Conservation (phyloP, 768 basidiomycete species). For the Suillus bovinus region DNA sequence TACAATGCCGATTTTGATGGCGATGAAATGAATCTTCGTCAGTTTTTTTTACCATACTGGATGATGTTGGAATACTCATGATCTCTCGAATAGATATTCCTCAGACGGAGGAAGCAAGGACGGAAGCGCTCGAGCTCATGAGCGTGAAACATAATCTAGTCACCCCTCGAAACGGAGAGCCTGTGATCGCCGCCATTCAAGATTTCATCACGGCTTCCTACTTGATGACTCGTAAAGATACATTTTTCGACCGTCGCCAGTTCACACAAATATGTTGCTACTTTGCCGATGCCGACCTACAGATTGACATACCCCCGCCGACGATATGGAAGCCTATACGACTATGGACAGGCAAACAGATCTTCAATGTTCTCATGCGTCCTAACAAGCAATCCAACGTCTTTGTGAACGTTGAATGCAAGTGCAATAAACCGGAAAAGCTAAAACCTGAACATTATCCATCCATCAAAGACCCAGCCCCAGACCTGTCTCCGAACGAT, state of each 20-base stretch:
- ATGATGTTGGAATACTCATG: slow-evolving; percentile 1
- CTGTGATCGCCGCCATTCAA: slow-evolving; percentile 98
- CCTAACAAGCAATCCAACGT: slow-evolving; percentile 85
- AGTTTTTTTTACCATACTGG: slow-evolving; percentile 27
- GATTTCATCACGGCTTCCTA: slow-evolving; percentile 99
- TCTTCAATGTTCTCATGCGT: slow-evolving; percentile 97
- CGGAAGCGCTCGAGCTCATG: slow-evolving; percentile 97
- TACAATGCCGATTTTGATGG: slow-evolving; percentile 99
- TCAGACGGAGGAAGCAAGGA: slow-evolving; percentile 97
- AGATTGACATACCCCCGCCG: slow-evolving; percentile 95
- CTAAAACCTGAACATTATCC: slow-evolving; percentile 61
- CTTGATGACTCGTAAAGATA: slow-evolving; percentile 89
- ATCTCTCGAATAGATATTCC: slow-evolving; percentile 72
- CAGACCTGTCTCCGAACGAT: slow-evolving; percentile 94
- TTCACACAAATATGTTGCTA: slow-evolving; percentile 98
- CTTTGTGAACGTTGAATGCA: slow-evolving; percentile 92
- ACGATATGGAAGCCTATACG: slow-evolving; percentile 90
- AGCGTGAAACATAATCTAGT: slow-evolving; percentile 95
- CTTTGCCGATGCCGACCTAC: slow-evolving; percentile 84
- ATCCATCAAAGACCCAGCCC: slow-evolving; percentile 55
- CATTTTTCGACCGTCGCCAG: slow-evolving; percentile 89
- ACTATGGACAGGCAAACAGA: slow-evolving; percentile 97
- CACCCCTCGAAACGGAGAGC: slow-evolving; percentile 97
- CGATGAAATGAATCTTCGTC: slow-evolving; percentile 99
- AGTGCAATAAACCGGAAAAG: slow-evolving; percentile 89